These are phyloP conservation scores for Fraxinus excelsior DNA, from an alignment of 257 asterid genomes.

Conservation along the genomic window DNA sequence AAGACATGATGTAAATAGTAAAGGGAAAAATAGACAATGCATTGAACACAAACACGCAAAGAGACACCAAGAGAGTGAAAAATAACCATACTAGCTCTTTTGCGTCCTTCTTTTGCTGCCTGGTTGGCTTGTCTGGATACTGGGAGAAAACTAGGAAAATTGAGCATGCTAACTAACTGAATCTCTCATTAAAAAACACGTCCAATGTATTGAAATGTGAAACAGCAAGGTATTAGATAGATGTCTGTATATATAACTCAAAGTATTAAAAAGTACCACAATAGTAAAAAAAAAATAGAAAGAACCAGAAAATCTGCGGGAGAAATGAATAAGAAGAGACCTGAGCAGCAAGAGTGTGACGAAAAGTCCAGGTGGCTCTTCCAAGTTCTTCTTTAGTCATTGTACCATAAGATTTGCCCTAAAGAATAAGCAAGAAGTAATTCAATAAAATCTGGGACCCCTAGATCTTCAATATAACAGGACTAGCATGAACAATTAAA, in stretches of 20 bases:
- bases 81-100: constrained; percentile 78
- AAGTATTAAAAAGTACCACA: background rate
- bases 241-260: background rate
- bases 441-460: background rate
- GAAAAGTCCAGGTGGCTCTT: constrained; percentile 94
- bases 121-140: constrained; percentile 97
- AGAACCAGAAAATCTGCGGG: constrained; percentile 8
- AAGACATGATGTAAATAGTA: background rate
- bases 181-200: background rate
- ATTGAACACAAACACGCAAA: constrained; percentile 1
- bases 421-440: constrained; percentile 18
- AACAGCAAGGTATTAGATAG: background rate
- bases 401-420: constrained; percentile 60
- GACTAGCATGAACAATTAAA: background rate
- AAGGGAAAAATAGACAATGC: constrained; percentile 4
- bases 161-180: constrained; percentile 21
- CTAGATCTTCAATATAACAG: background rate
- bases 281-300: background rate
- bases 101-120: constrained; percentile 94
- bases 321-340: constrained; percentile 31
- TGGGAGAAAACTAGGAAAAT: constrained; percentile 34
- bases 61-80: constrained; percentile 4
- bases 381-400: constrained; percentile 90
- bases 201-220: background rate
- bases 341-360: constrained; percentile 98